Evolutionary conservation across 306 rosid species (phyloP).

Genomic region (Chamaecrista fasciculata): DNA sequence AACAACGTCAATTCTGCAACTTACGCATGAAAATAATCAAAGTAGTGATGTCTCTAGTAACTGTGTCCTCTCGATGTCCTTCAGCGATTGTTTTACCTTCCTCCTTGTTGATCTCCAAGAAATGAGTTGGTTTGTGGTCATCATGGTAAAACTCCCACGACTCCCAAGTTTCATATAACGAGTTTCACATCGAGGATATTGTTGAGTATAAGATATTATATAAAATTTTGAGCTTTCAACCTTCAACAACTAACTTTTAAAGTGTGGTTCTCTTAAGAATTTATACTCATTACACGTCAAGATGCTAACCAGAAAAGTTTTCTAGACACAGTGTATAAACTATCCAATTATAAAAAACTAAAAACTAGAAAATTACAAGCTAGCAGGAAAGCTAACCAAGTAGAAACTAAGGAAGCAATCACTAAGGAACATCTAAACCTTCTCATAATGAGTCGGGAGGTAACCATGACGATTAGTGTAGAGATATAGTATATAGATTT

Average conservation of each 20-base stretch:
- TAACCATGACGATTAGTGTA: constrained; percentile 98
- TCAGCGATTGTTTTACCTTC: constrained; percentile 69
- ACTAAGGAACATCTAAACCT: constrained; percentile 98
- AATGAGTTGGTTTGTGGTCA: constrained; percentile 96
- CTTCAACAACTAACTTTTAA: no score
- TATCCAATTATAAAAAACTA: neutral
- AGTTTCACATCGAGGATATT: no score
- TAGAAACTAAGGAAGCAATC: constrained; percentile 97
- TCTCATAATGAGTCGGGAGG: constrained; percentile 97
- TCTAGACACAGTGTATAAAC: neutral
- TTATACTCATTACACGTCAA: no score
- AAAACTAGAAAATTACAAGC: neutral
- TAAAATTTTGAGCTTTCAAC: no score
- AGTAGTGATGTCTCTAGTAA: constrained; percentile 32
- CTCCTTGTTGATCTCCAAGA: constrained; percentile 94
- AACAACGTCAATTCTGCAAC: neutral
- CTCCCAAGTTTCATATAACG: constrained; percentile 90
- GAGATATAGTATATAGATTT: no score
- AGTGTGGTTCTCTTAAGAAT: no score
- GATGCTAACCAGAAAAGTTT: neutral
- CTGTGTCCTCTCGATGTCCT: constrained; percentile 90
- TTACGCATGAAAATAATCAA: neutral
- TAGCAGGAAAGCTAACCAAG: constrained; percentile 54
- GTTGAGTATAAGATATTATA: no score
- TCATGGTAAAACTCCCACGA: constrained; percentile 89